These are phyloP conservation scores for Ceratobasidium sp. DNA, from an alignment of 1,284 basidiomycete genomes.

Conservation along the genomic window DNA sequence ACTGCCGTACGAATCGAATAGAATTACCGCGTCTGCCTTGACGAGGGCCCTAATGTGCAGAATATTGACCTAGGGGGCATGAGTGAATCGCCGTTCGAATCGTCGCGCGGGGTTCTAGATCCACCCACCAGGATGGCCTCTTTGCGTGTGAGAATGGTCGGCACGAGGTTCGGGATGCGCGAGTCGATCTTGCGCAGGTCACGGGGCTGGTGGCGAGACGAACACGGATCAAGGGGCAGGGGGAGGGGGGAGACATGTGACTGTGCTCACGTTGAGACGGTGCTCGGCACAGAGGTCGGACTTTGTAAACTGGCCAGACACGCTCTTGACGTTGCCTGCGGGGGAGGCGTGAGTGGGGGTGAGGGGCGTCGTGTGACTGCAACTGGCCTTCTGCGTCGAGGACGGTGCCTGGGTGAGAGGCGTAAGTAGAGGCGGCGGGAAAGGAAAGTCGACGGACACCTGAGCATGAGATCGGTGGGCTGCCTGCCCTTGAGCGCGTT, in stretches of 20 bases:
- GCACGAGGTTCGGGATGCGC: constrained; percentile 91
- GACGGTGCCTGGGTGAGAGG: constrained; percentile 73
- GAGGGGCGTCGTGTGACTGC: constrained; percentile 1
- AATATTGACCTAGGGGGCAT: constrained; percentile 76
- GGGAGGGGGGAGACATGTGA: constrained; percentile 22
- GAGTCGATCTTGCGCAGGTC: constrained; percentile 98
- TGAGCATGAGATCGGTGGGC: constrained; percentile 81
- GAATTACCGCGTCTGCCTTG: constrained; percentile 90
- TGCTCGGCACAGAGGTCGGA: constrained; percentile 89
- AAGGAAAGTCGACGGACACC: constrained; percentile 65
- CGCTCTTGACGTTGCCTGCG: constrained; percentile 84
- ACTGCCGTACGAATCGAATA: constrained; percentile 92
- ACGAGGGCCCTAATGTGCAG: constrained; percentile 94
- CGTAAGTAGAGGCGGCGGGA: constrained; percentile 31
- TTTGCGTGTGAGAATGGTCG: constrained; percentile 89
- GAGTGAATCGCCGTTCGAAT: neutral
- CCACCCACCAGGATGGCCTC: constrained; percentile 85
- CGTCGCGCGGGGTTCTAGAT: constrained; percentile 46
- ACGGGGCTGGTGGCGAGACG: constrained; percentile 72
- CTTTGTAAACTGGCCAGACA: constrained; percentile 90
- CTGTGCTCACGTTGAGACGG: constrained; percentile 79
- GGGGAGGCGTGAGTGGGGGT: constrained; percentile 44
- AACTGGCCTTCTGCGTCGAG: constrained; percentile 77
- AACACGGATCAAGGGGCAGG: neutral
- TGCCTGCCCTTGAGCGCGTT: constrained; percentile 84